These are phyloP conservation scores for Geranomyces variabilis DNA, from an alignment of 192 early-diverging fungal genomes.

Conservation along the genomic window DNA sequence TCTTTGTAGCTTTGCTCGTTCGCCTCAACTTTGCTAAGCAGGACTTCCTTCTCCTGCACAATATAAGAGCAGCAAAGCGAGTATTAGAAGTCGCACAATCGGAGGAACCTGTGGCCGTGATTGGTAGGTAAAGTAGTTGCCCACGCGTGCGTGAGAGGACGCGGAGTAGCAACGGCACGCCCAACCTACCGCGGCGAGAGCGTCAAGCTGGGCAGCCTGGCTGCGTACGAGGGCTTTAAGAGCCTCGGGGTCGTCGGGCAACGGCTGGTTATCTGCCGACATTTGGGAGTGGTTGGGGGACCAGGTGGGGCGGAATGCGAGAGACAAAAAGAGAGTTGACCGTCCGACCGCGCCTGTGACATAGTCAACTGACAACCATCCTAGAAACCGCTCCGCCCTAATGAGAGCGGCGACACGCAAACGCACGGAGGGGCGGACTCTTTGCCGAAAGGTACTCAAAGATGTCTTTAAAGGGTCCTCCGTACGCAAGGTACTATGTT, in stretches of 20 bases:
- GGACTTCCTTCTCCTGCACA: conserved; percentile 33
- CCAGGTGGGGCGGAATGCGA: background rate
- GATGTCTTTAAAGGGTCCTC: no score
- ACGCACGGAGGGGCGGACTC: no score
- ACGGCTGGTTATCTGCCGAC: background rate
- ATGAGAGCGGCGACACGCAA: no score
- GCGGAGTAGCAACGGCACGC: background rate
- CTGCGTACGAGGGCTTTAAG: conserved; percentile 18
- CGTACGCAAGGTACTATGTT: no score
- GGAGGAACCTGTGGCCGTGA: background rate
- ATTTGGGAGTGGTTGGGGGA: background rate
- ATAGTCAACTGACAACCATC: no score
- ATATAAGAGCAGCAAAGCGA: background rate
- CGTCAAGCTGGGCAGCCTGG: conserved; percentile 16
- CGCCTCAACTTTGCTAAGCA: conserved; percentile 25
- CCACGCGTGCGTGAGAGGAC: background rate
- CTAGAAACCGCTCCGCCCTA: no score
- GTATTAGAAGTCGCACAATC: background rate
- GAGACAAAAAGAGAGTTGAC: background rate
- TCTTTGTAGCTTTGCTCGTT: conserved; percentile 33
- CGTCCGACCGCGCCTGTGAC: no score
- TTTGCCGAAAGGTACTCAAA: no score
- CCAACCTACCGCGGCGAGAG: conserved; percentile 11
- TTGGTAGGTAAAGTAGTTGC: background rate
- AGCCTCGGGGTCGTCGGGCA: background rate